Base-by-base conservation (phyloP, 805 yeast genomes). In the Ogataea paradorogensis region DNA sequence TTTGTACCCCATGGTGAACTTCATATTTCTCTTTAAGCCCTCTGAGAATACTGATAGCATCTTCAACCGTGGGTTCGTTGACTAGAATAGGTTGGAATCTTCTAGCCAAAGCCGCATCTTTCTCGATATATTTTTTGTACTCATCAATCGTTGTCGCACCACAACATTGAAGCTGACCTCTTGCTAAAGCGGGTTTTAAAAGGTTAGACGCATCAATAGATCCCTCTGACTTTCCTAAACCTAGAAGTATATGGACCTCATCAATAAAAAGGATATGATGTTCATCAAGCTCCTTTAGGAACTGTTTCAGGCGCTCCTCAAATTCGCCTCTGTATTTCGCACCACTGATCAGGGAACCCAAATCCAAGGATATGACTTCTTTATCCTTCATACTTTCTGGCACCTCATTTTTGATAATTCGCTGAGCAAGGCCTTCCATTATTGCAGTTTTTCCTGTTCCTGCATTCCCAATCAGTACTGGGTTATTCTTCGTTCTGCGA, bases 361-460 rank as follows among this genome's bases (percentile, higher is more conserved):
- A 69, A 61, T 91, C 98, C 32, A 91, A 69, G 0, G 97, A 78
- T 27, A 91, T 74, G 14, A 91, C 82, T 45, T 80, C 74, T 61
- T 93, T 93, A 40, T 84, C 80, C 58, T 89, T 86, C 83, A 91
- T 82, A 30, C 89, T 78, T 47, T 93, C 98, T 0, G 98, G 98
- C 1, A 91, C 99, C 58, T 90, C 95, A 9, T 91, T 91, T 41
- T 84, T 78, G 7, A 87, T 79, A 35, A 93, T 90, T 54, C 97
- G 70, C 63, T 93, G 98, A 0, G 98, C 98, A 27, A 93, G 69
- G 0, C 98, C 99, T 59, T 93, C 99, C 78, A 93, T 84, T 42
- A 93, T 80, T 6, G 98, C 95, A 0, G 98, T 93, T 62, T 91
- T 91, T 67, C 99, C 99, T 0, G 96, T 95, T 66, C 99, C 99